A percentile compares a stretch with the other conserved stretches of the same genome.
Evolutionary conservation across 2,329 filamentous ascomycete species (phyloP).

Genomic region (Sporothrix dimorphospora): DNA sequence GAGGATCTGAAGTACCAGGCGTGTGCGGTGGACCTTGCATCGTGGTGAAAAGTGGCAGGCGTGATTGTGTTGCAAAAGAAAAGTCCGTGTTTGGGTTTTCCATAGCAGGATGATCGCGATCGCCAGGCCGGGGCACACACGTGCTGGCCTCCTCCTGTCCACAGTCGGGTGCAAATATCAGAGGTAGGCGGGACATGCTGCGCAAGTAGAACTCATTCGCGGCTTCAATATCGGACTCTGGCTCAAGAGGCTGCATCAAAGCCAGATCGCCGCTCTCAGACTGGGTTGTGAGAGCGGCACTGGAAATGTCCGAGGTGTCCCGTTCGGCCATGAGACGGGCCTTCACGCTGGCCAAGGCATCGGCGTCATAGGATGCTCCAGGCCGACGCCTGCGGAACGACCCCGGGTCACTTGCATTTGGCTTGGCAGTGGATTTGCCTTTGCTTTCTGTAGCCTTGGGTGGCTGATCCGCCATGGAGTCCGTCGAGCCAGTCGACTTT

Average conservation of each 20-base stretch:
- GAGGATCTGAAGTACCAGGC: neutral
- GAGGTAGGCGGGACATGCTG: neutral
- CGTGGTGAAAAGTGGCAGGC: neutral
- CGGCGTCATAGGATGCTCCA: neutral
- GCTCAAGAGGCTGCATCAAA: neutral
- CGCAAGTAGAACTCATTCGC: neutral
- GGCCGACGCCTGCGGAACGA: neutral
- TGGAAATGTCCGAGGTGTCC: neutral
- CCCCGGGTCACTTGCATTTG: neutral
- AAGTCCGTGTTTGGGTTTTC: neutral
- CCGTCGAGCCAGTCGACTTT: constrained; percentile 7
- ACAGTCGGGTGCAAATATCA: neutral
- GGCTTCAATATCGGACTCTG: neutral
- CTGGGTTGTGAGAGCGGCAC: neutral
- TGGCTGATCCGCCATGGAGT: neutral
- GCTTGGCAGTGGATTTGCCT: neutral
- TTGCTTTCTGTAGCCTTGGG: neutral
- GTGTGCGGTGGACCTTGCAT: neutral
- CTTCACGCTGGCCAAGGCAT: neutral
- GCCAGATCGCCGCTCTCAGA: neutral
- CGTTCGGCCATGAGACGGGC: neutral
- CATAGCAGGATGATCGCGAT: neutral
- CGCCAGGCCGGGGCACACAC: too few relatives aligned
- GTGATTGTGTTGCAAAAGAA: neutral
- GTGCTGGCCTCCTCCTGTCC: neutral